Evolutionary conservation across 306 rosid species (phyloP).

Genomic region (Inga laurina): DNA sequence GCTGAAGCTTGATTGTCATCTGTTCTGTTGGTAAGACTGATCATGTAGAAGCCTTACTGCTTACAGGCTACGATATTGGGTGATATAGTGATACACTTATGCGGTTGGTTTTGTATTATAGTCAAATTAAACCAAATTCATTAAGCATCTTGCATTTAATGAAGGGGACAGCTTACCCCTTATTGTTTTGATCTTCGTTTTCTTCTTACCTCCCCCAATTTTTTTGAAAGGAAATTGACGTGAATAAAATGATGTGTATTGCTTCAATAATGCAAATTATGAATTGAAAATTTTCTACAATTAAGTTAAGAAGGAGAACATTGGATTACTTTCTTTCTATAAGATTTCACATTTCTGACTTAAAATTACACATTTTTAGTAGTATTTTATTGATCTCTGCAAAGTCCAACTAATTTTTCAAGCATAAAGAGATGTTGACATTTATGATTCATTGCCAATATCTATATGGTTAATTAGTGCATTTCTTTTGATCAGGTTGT

Average conservation of each 20-base stretch:
- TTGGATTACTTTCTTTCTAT: background rate
- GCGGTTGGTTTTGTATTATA: conserved; percentile 1
- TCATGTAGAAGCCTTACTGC: background rate
- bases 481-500: conserved; percentile 63
- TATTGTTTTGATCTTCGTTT: background rate
- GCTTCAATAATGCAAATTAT: background rate
- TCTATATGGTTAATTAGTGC: background rate
- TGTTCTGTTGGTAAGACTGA: background rate
- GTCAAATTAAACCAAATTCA: conserved; percentile 5
- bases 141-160: background rate
- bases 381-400: background rate
- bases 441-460: background rate
- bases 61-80: background rate
- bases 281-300: background rate
- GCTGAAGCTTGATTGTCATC: conserved; percentile 1
- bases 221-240: background rate
- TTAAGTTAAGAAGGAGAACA: background rate
- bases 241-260: background rate
- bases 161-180: background rate
- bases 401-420: background rate
- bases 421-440: background rate
- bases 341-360: background rate
- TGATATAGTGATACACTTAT: background rate
- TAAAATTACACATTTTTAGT: conserved; percentile 7
- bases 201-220: background rate